These are phyloP conservation scores for Pyrenopolyporus hunteri DNA, from an alignment of 495 filamentous ascomycete species.

Conservation along the genomic window DNA sequence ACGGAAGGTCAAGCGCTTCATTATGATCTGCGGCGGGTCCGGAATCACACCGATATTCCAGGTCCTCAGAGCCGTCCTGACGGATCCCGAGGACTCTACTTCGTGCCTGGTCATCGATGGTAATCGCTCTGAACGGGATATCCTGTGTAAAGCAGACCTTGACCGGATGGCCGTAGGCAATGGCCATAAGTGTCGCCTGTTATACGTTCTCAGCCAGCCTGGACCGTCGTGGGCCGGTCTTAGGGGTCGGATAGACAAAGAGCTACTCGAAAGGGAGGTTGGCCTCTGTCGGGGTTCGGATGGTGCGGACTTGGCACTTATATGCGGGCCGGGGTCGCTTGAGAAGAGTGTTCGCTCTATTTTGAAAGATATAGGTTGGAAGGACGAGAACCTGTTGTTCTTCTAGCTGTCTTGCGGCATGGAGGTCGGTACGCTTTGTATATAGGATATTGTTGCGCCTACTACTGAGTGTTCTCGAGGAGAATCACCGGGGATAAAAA, in stretches of 20 bases:
- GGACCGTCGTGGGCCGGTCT: slow-evolving; percentile 70
- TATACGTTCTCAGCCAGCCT: slow-evolving; percentile 76
- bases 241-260: slow-evolving; percentile 69
- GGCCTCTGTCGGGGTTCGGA: slow-evolving; percentile 43
- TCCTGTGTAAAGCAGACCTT: slow-evolving; percentile 79
- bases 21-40: slow-evolving; percentile 89
- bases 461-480: no score
- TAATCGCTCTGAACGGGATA: slow-evolving; percentile 81
- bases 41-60: slow-evolving; percentile 95
- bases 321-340: slow-evolving; percentile 83
- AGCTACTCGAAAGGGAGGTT: slow-evolving; percentile 67
- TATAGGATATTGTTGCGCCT: neutral
- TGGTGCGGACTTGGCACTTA: slow-evolving; percentile 67
- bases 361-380: slow-evolving; percentile 75
- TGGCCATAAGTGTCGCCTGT: slow-evolving; percentile 63
- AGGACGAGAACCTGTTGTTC: slow-evolving; percentile 79
- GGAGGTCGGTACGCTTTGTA: neutral
- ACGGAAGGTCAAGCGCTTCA: slow-evolving; percentile 68
- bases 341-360: slow-evolving; percentile 70
- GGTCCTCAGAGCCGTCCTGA: slow-evolving; percentile 78
- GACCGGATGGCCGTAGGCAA: slow-evolving; percentile 64
- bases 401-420: slow-evolving; percentile 58
- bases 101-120: slow-evolving; percentile 78
- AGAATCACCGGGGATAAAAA: no score
- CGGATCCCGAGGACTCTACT: slow-evolving; percentile 48